A percentile compares a stretch with the other conserved stretches of the same genome.
Evolutionary conservation across 352 stramenopile genomes (phyloP).

Genomic region (Globisporangium alternatum): DNA sequence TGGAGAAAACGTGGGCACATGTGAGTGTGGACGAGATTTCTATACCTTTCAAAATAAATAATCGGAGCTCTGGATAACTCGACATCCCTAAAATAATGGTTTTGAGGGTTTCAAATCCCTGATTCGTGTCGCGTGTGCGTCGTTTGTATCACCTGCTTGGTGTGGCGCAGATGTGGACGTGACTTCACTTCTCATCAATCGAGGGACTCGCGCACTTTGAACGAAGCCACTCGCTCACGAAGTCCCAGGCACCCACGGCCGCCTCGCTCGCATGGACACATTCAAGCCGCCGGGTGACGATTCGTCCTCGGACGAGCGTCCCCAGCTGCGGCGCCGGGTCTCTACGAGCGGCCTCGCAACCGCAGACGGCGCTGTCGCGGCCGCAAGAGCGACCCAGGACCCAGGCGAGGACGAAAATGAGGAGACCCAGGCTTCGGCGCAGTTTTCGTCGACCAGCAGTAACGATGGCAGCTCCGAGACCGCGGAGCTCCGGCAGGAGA

Average conservation of each 20-base stretch:
- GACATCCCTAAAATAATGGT: neutral
- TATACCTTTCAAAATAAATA: too few species aligned
- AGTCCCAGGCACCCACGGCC: neutral
- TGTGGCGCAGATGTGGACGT: conserved; percentile 1
- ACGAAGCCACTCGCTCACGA: conserved; percentile 2
- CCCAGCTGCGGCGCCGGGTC: conserved; percentile 20
- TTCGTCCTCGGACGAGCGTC: conserved; percentile 7
- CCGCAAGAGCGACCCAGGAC: conserved; percentile 4
- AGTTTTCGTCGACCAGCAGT: neutral
- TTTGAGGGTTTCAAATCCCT: neutral
- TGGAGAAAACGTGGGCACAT: too few species aligned
- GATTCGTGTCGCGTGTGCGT: neutral
- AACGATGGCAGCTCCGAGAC: neutral
- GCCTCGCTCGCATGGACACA: neutral
- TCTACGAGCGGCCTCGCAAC: conserved; percentile 12
- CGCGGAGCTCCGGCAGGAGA: conserved; percentile 34
- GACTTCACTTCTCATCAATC: conserved; percentile 4
- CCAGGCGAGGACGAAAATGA: neutral
- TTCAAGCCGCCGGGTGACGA: neutral
- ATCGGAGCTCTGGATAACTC: too few species aligned
- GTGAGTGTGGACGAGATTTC: too few species aligned
- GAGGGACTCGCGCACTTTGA: neutral
- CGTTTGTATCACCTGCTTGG: neutral
- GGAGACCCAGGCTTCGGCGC: conserved; percentile 1
- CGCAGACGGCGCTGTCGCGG: neutral